Base-by-base conservation (phyloP, 306 rosid genomes). In the Casuarina equisetifolia region DNA sequence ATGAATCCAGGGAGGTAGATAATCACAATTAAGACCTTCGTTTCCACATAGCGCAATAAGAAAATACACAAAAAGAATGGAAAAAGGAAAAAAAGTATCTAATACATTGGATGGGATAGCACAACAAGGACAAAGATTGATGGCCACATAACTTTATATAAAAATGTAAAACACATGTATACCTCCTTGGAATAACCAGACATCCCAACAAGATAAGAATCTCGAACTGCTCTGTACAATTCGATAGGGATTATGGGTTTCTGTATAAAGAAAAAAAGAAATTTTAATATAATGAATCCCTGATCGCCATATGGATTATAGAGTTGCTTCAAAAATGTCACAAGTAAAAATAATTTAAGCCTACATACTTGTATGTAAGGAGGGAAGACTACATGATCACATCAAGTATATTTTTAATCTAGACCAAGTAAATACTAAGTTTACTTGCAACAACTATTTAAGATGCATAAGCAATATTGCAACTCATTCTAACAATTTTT, bases 141-240 rank as follows among this genome's bases (percentile, higher is more conserved):
- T 69, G 40, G 45, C 48, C 44, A 25, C 57, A 25, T 16, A 69
- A 79, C 3, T 48, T 45, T 42, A 76, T 10, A 46, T 11, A 46
- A 72, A 82, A 69, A 76, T 57, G 54, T 55, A 72, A 78, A 80
- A 49, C 17, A 69, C 45, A 64, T 39, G 54, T 75, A 40, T 87
- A 96, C 99, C 99, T 96, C 92, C 55, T 86, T 92, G 25, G 99
- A 81, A 93, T 90, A 96, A 79, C 99, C 98, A 79, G 97, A 89
- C 86, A 96, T 58, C 68, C 99, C 99, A 70, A 88, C 52, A 70
- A 92, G 96, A 13, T 96, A 87, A 78, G 98, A 90, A 55, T 90
- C 99, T 73, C 98, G 87, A 19, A 93, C 82, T 4, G 70, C 81
- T 85, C 86, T 86, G 81, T 90, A 96, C 87, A 91, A 76, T 74